These are phyloP conservation scores for Petunia axillaris DNA, from an alignment of 257 asterid species.

Conservation along the genomic window DNA sequence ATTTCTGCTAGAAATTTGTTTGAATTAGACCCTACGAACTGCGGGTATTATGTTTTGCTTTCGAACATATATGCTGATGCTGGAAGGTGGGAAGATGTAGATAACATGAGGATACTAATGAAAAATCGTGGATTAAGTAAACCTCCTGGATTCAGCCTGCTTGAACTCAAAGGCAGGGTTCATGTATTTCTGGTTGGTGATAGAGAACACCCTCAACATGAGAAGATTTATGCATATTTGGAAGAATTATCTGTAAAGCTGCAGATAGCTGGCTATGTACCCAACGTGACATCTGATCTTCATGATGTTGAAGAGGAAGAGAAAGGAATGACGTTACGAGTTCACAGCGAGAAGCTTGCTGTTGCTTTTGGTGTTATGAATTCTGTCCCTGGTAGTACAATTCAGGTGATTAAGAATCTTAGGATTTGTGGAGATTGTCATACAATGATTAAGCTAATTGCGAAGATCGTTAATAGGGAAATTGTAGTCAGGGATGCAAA, in stretches of 20 bases:
- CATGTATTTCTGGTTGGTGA: conserved; percentile 77
- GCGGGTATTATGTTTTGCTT: conserved; percentile 80
- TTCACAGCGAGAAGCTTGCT: conserved; percentile 92
- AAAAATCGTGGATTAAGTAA: conserved; percentile 66
- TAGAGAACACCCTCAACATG: conserved; percentile 66
- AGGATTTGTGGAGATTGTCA: conserved; percentile 87
- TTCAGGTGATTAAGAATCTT: conserved; percentile 81
- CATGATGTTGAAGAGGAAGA: conserved; percentile 93
- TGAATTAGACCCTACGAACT: conserved; percentile 74
- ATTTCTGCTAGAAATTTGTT: conserved; percentile 71
- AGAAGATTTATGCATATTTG: conserved; percentile 61
- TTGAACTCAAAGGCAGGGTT: conserved; percentile 71
- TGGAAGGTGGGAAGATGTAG: conserved; percentile 90
- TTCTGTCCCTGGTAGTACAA: conserved; percentile 63
- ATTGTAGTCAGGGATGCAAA: conserved; percentile 89
- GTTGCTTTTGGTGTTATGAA: conserved; percentile 87
- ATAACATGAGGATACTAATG: conserved; percentile 67
- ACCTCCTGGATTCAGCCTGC: conserved; percentile 85
- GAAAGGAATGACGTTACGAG: conserved; percentile 56
- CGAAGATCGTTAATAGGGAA: conserved; percentile 65
- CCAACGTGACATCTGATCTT: conserved; percentile 66
- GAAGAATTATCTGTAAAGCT: conserved; percentile 64
- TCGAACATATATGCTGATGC: conserved; percentile 89
- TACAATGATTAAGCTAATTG: conserved; percentile 63
- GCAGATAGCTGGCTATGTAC: conserved; percentile 68